Evolutionary conservation across 2,329 filamentous ascomycete species (phyloP).

Genomic region (Aspergillus glaucus): DNA sequence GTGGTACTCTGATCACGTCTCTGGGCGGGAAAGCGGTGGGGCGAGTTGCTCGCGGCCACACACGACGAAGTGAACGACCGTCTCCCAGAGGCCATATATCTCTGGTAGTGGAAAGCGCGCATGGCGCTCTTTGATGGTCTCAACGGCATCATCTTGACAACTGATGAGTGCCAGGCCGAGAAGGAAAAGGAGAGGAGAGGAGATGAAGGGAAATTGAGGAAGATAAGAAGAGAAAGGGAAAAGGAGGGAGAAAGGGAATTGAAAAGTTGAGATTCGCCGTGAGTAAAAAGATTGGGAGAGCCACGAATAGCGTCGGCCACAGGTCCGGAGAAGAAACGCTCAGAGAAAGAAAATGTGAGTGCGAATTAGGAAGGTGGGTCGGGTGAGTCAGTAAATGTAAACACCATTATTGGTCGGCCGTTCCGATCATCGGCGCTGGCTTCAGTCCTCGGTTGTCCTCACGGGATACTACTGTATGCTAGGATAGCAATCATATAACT

Average conservation of each 20-base stretch:
- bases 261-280: slow-evolving; percentile 15
- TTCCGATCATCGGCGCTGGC: slow-evolving; percentile 9
- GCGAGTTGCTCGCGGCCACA: slow-evolving; percentile 40
- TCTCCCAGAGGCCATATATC: slow-evolving; percentile 31
- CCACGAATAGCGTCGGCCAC: neutral
- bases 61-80: slow-evolving; percentile 39
- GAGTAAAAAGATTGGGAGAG: slow-evolving; percentile 13
- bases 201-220: slow-evolving; percentile 9
- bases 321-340: neutral
- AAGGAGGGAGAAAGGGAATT: slow-evolving; percentile 9
- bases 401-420: slow-evolving; percentile 1
- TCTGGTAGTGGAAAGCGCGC: slow-evolving; percentile 41
- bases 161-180: slow-evolving; percentile 30
- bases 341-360: neutral
- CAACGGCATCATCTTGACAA: slow-evolving; percentile 44
- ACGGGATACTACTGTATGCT: too few relatives aligned
- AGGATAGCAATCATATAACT: too few relatives aligned
- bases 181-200: slow-evolving; percentile 16
- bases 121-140: slow-evolving; percentile 44
- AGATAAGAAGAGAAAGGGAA: neutral
- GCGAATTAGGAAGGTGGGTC: neutral
- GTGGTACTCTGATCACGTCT: slow-evolving; percentile 43
- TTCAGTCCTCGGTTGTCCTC: neutral
- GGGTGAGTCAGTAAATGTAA: neutral
- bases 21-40: slow-evolving; percentile 38